These are phyloP conservation scores for Scheffersomyces cryptocercus DNA, from an alignment of 1,139 yeast genomes.

Conservation along the genomic window DNA sequence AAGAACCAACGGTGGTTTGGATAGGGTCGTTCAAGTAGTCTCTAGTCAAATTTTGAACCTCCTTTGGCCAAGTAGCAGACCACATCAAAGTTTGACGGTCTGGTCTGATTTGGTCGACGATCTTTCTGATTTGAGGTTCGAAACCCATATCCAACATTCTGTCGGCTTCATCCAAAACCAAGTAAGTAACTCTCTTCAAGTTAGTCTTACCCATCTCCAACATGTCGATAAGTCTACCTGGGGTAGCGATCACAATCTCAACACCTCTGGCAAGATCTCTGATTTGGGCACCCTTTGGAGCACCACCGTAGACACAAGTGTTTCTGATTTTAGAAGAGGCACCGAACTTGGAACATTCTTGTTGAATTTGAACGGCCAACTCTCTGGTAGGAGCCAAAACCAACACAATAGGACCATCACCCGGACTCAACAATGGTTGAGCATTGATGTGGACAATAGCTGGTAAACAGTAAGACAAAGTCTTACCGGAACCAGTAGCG, in stretches of 20 bases:
- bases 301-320: conserved; percentile 99
- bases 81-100: conserved; percentile 99
- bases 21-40: conserved; percentile 92
- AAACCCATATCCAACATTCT: conserved; percentile 98
- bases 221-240: conserved; percentile 98
- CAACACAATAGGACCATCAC: conserved; percentile 96
- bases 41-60: conserved; percentile 87
- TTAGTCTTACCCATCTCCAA: conserved; percentile 93
- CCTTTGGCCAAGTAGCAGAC: conserved; percentile 99
- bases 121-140: conserved; percentile 94
- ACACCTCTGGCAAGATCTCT: conserved; percentile 94
- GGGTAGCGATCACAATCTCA: conserved; percentile 94
- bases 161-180: conserved; percentile 96
- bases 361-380: conserved; percentile 95
- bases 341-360: conserved; percentile 94
- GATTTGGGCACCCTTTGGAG: conserved; percentile 95
- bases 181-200: conserved; percentile 92
- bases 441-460: conserved; percentile 97
- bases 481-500: conserved; percentile 98
- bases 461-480: conserved; percentile 94
- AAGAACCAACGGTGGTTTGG: conserved; percentile 94
- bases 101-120: conserved; percentile 93
- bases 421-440: conserved; percentile 87
- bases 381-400: conserved; percentile 99
- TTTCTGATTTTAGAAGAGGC: conserved; percentile 88